Base-by-base conservation (phyloP, 148 eudicot species). In the Bassia scoparia region DNA sequence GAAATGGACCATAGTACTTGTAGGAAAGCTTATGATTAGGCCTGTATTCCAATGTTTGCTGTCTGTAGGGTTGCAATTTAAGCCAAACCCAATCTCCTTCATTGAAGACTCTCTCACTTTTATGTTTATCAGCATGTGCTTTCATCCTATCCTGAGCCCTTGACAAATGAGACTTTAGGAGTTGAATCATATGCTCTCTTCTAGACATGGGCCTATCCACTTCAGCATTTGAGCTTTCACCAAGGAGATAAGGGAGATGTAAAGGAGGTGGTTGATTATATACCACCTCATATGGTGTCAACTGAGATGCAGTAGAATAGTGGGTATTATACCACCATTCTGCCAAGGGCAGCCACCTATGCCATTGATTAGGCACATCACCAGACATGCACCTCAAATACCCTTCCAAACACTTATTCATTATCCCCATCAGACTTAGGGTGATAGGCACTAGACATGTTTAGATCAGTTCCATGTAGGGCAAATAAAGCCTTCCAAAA, bases 91-190 rank as follows among this genome's bases (percentile, higher is more conserved):
- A 29, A 20, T 68, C 60, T 3, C 72, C 70, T 8, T 13, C 33
- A 29, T 26, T 3, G 8, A 58, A 58, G 8, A 12, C 0, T 15
- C 50, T 46, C 1, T 58, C 62, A 24, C 23, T n/a, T 46, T 55
- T 67, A 4, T 29, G 4, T 1, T 23, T 24, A 29, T 44, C 55
- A 48, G 70, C 70, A 3, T 11, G 33, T 7, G 26, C 33, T 26
- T 46, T 67, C 70, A 67, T 67, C 26, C 55, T 44, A 21, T 67
- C 26, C 12, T 67, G 54, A 4, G 70, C 54, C 26, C 35, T 46
- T 4, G 13, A 10, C 2, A 46, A 15, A 14, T 46, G 50, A 2
- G 12, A 3, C 12, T 46, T 10, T 46, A 46, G 16, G 2, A 10
- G 2, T 14, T 46, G 5, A 10, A 46, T 46, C 50, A 46, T 46